A percentile compares a stretch with the other conserved stretches of the same genome.
These are phyloP conservation scores for Styphnolobium japonicum DNA, from an alignment of 306 rosid genomes.

Conservation along the genomic window DNA sequence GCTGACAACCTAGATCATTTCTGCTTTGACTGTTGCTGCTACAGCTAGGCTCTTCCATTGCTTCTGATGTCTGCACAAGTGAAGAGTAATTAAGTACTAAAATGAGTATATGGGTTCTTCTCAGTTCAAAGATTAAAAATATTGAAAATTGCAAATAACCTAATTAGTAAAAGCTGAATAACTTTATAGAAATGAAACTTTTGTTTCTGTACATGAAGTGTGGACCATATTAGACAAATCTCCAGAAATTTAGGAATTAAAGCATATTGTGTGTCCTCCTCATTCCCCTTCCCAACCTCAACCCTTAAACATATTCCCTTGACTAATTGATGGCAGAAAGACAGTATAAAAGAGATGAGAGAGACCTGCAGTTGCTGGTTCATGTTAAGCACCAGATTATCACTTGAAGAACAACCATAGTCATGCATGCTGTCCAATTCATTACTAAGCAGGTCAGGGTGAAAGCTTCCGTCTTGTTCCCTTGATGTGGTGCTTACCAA, in stretches of 20 bases:
- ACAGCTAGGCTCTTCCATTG: constrained; percentile 44
- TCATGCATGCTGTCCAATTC: constrained; percentile 15
- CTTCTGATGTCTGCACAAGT: constrained; percentile 59
- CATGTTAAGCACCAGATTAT: constrained; percentile 26
- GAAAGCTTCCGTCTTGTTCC: constrained; percentile 27
- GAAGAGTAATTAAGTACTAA: constrained; percentile 12
- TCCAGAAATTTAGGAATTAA: neutral
- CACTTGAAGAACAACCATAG: constrained; percentile 34
- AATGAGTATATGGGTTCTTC: neutral
- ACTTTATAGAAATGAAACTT: neutral
- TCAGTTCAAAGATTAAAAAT: neutral
- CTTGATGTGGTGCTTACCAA: constrained; percentile 25
- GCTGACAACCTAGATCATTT: constrained; percentile 30
- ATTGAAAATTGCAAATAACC: neutral
- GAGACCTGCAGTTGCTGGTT: constrained; percentile 59
- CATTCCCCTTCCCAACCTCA: neutral
- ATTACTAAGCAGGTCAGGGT: constrained; percentile 31
- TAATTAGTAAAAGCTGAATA: neutral
- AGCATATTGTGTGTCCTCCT: neutral
- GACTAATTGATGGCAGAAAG: constrained; percentile 1
- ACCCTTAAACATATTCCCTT: neutral
- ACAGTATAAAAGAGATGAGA: constrained; percentile 19
- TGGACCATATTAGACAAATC: neutral
- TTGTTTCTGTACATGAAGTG: neutral
- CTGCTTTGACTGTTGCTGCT: constrained; percentile 45